Evolutionary conservation across 371 early-diverging fungal genomes (phyloP).

Genomic region (Circinella minor): DNA sequence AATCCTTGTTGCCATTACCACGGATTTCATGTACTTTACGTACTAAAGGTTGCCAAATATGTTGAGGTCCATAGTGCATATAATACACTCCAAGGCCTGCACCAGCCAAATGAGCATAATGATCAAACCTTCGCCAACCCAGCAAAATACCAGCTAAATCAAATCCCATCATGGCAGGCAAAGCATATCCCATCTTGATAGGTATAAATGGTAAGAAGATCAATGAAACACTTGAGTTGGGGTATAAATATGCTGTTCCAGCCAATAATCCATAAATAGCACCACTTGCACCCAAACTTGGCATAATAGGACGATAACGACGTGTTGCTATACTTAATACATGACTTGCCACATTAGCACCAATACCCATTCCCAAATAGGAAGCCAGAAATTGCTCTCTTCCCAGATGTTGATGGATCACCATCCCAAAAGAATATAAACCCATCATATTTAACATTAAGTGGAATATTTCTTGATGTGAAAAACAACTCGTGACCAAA

Average conservation of each 20-base stretch:
- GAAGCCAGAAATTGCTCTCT: slow-evolving; percentile 79
- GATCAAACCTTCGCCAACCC: slow-evolving; percentile 70
- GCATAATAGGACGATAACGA: slow-evolving; percentile 53
- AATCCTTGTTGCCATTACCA: background rate
- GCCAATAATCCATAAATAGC: slow-evolving; percentile 75
- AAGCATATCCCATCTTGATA: slow-evolving; percentile 58
- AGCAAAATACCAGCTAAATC: slow-evolving; percentile 65
- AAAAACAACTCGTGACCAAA: slow-evolving; percentile 69
- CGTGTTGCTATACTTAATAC: slow-evolving; percentile 49
- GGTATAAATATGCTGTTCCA: slow-evolving; percentile 60
- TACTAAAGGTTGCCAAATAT: slow-evolving; percentile 56
- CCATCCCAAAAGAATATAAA: slow-evolving; percentile 63
- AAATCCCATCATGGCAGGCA: slow-evolving; percentile 54
- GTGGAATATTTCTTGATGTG: slow-evolving; percentile 68
- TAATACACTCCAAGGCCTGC: slow-evolving; percentile 59
- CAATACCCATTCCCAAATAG: slow-evolving; percentile 69
- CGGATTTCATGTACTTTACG: slow-evolving; percentile 32
- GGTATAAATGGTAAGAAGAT: slow-evolving; percentile 79
- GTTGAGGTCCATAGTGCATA: slow-evolving; percentile 50
- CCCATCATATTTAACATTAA: slow-evolving; percentile 74
- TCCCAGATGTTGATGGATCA: slow-evolving; percentile 53
- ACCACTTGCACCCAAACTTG: slow-evolving; percentile 81
- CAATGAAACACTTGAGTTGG: slow-evolving; percentile 64
- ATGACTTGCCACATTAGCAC: slow-evolving; percentile 71
- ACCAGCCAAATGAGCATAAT: slow-evolving; percentile 75